A percentile compares a stretch with the other conserved stretches of the same genome.
These are phyloP conservation scores for Solanum infundibuliforme DNA, from an alignment of 257 asterid genomes.

Conservation along the genomic window DNA sequence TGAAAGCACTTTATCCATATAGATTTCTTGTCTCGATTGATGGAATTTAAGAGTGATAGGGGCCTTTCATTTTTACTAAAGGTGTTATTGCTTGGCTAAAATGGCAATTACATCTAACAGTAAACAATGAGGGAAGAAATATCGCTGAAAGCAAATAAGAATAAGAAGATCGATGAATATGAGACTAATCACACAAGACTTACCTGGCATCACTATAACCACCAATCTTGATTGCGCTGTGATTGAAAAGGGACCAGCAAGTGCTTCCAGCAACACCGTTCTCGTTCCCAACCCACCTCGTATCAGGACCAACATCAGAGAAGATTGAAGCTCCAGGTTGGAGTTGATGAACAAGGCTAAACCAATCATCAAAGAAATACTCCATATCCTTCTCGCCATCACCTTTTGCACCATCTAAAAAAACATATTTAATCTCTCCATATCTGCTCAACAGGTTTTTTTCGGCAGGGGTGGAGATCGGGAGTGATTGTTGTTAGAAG, in stretches of 20 bases:
- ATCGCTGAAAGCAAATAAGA: background rate
- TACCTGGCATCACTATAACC: conserved; percentile 36
- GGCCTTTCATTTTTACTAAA: background rate
- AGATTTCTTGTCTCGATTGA: background rate
- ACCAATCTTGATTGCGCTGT: conserved; percentile 49
- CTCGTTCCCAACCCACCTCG: conserved; percentile 93
- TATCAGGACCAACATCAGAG: conserved; percentile 87
- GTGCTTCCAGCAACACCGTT: conserved; percentile 66
- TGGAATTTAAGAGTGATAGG: background rate
- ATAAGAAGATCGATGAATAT: background rate
- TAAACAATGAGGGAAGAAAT: background rate
- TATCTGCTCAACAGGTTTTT: conserved; percentile 31
- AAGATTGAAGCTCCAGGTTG: conserved; percentile 77
- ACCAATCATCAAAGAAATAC: conserved; percentile 85
- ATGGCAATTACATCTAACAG: background rate
- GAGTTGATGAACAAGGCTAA: conserved; percentile 70
- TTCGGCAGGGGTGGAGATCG: background rate
- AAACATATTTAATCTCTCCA: conserved; percentile 65
- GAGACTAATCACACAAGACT: conserved; percentile 14
- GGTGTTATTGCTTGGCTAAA: background rate
- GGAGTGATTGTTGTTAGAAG: background rate
- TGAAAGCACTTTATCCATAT: background rate
- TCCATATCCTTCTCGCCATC: conserved; percentile 87
- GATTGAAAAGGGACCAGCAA: conserved; percentile 91
- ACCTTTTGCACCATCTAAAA: conserved; percentile 90